Evolutionary conservation across 352 stramenopile species (phyloP).

Genomic region (Pythium folliculosum): DNA sequence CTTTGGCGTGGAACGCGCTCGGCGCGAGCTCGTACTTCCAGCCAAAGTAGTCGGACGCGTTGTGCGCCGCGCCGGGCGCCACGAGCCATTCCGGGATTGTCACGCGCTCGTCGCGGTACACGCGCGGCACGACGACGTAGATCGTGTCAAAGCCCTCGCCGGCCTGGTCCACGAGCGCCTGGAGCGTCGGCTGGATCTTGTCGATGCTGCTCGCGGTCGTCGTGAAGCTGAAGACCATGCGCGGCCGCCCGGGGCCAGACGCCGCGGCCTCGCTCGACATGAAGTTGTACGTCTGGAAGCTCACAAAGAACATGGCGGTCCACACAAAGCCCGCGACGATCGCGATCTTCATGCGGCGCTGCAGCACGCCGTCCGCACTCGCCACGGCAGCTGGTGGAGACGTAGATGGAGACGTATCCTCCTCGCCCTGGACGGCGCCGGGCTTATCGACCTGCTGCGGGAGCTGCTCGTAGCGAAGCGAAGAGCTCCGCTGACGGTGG

Average conservation of each 20-base stretch:
- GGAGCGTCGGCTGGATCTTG: conserved; percentile 40
- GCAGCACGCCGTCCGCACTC: conserved; percentile 6
- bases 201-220: conserved; percentile 40
- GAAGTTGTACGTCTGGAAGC: conserved; percentile 40
- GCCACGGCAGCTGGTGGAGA: neutral
- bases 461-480: too few species aligned
- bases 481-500: conserved; percentile 3
- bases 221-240: conserved; percentile 64
- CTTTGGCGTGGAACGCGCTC: conserved; percentile 41
- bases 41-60: conserved; percentile 32
- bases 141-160: conserved; percentile 43
- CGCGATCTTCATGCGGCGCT: conserved; percentile 32
- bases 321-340: conserved; percentile 35
- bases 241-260: conserved; percentile 31
- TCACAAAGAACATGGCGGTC: conserved; percentile 41
- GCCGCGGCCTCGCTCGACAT: conserved; percentile 13
- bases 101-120: conserved; percentile 40
- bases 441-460: neutral
- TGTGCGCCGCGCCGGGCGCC: conserved; percentile 16
- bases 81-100: conserved; percentile 48
- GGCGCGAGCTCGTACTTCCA: conserved; percentile 36
- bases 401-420: neutral
- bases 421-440: neutral
- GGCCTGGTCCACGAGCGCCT: conserved; percentile 43
- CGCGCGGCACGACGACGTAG: conserved; percentile 50